A percentile compares a stretch with the other conserved stretches of the same genome.
These are phyloP conservation scores for Penicillium brevicompactum DNA, from an alignment of 2,329 filamentous ascomycete species.

Conservation along the genomic window DNA sequence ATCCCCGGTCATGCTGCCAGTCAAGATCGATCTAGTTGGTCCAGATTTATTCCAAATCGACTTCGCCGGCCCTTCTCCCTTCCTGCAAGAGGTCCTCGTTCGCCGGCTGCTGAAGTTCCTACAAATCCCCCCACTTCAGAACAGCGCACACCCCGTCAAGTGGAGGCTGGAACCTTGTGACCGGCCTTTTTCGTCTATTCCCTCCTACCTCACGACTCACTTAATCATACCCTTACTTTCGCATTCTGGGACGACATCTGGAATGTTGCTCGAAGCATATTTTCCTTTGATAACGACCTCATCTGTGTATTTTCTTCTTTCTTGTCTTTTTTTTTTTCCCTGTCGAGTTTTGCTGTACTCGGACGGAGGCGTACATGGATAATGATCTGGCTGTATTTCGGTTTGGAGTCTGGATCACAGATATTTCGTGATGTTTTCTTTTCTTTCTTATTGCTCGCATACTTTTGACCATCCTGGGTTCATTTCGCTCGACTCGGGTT, in stretches of 20 bases:
- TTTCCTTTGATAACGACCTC: conserved; percentile 22
- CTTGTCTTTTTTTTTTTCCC: not conserved
- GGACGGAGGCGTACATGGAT: not conserved
- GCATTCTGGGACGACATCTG: conserved; percentile 25
- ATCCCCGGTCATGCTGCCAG: not conserved
- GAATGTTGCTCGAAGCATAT: conserved; percentile 19
- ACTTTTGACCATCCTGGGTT: not conserved
- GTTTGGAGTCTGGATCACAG: not conserved
- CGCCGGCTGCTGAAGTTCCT: not conserved
- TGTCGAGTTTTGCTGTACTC: conserved; percentile 5
- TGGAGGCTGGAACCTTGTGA: conserved; percentile 21
- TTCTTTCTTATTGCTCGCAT: not conserved
- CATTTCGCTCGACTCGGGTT: not conserved
- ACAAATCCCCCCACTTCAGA: conserved; percentile 3
- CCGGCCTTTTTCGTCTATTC: not conserved
- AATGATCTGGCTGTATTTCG: not conserved
- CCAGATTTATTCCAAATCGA: conserved; percentile 19
- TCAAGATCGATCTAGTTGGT: conserved; percentile 11
- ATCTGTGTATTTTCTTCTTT: conserved; percentile 20
- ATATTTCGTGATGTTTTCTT: not conserved
- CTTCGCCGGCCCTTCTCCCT: conserved; percentile 10
- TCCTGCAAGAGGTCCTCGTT: not conserved
- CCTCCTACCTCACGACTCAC: not conserved
- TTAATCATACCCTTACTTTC: conserved; percentile 3
- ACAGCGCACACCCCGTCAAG: conserved; percentile 21